Evolutionary conservation across 2,329 filamentous ascomycete genomes (phyloP).

Genomic region (Fusarium neocosmosporiellum): DNA sequence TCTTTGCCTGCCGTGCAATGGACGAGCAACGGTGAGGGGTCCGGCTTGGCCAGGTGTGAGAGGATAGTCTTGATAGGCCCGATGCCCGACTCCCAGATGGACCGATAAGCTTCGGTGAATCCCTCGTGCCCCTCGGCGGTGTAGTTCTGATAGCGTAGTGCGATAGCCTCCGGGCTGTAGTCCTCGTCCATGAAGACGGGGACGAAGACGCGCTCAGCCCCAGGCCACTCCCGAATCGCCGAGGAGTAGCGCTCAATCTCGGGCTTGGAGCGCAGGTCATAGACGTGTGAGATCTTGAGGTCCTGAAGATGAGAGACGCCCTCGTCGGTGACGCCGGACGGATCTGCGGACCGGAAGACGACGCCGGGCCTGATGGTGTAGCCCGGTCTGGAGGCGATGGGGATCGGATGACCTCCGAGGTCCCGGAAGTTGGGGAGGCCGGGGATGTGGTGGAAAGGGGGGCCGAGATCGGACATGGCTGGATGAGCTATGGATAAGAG

Average conservation of each 20-base stretch:
- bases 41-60: slow-evolving; percentile 61
- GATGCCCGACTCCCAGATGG: slow-evolving; percentile 67
- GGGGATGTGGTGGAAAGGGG: slow-evolving; percentile 63
- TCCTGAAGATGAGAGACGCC: slow-evolving; percentile 63
- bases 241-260: slow-evolving; percentile 64
- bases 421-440: slow-evolving; percentile 78
- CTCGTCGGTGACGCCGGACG: slow-evolving; percentile 64
- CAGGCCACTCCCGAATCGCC: slow-evolving; percentile 51
- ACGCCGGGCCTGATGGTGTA: slow-evolving; percentile 66
- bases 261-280: slow-evolving; percentile 72
- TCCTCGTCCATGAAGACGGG: slow-evolving; percentile 73
- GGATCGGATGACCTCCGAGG: slow-evolving; percentile 68
- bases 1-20: slow-evolving; percentile 86
- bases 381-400: slow-evolving; percentile 60
- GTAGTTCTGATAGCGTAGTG: slow-evolving; percentile 70
- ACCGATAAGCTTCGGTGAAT: slow-evolving; percentile 71
- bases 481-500: neutral
- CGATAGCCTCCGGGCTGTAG: slow-evolving; percentile 72
- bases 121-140: slow-evolving; percentile 65
- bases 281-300: slow-evolving; percentile 73
- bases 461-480: slow-evolving; percentile 43
- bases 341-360: slow-evolving; percentile 77
- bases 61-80: slow-evolving; percentile 65
- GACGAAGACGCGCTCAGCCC: slow-evolving; percentile 62
- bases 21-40: slow-evolving; percentile 66